A percentile compares a stretch with the other conserved stretches of the same genome.
phyloP scores from a whole-genome alignment of 148 eudicot species.

The Simmondsia chinensis region DNA sequence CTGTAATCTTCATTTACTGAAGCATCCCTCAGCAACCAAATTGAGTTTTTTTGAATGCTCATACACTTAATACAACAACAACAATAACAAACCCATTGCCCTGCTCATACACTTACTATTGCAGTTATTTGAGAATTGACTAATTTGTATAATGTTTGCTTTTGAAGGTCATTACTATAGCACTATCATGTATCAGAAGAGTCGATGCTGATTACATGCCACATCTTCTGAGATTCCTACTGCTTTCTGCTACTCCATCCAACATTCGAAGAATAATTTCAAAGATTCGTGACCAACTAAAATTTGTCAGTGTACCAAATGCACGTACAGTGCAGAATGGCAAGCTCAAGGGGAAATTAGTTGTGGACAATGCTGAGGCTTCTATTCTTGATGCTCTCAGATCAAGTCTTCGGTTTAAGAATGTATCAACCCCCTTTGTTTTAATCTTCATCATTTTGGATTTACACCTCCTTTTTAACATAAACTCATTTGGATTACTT shows the following conservation, averaged over 20 bases:
- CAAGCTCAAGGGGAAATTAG: conserved; percentile 38
- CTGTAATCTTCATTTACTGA: no score
- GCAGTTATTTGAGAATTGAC: background rate
- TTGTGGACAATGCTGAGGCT: conserved; percentile 30
- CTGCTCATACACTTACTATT: no score
- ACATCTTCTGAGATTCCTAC: conserved; percentile 42
- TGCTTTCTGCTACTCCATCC: conserved; percentile 37
- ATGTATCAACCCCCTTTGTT: no score
- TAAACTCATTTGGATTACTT: no score
- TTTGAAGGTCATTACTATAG: conserved; percentile 42
- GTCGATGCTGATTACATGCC: conserved; percentile 49
- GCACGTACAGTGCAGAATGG: conserved; percentile 13
- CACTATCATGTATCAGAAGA: conserved; percentile 50
- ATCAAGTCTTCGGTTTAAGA: conserved; percentile 51
- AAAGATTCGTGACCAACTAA: conserved; percentile 40
- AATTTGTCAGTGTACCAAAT: conserved; percentile 27
- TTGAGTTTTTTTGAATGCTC: no score
- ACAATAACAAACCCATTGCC: no score
- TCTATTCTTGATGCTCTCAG: conserved; percentile 42
- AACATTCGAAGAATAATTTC: conserved; percentile 49
- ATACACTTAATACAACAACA: no score
- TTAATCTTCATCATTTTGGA: no score
- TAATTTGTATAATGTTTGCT: background rate
- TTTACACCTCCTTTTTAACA: no score
- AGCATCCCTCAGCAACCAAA: no score